A percentile compares a stretch with the other conserved stretches of the same genome.
phyloP scores from a whole-genome alignment of 2,329 filamentous ascomycete genomes.

The Diaporthe sp. region DNA sequence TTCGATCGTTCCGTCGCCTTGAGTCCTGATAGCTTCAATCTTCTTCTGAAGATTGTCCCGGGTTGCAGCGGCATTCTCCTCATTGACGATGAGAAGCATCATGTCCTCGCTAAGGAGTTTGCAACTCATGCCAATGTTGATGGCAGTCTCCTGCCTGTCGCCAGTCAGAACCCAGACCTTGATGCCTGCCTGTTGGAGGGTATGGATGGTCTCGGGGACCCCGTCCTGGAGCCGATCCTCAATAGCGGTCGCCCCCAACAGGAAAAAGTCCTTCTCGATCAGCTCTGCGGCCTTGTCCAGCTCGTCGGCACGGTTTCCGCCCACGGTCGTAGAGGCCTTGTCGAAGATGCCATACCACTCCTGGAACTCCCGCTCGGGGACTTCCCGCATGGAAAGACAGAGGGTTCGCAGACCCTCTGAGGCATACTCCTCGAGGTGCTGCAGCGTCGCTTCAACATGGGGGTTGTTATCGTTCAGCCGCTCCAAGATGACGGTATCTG shows the following conservation, averaged over 20 bases:
- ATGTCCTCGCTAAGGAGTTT: conserved; percentile 99
- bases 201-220: conserved; percentile 97
- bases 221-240: conserved; percentile 97
- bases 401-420: conserved; percentile 95
- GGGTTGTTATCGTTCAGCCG: conserved; percentile 85
- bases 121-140: conserved; percentile 99
- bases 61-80: conserved; percentile 82
- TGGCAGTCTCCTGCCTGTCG: conserved; percentile 97
- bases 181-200: conserved; percentile 94
- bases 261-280: conserved; percentile 90
- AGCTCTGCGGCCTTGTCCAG: conserved; percentile 97
- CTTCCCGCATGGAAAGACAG: conserved; percentile 92
- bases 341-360: conserved; percentile 91
- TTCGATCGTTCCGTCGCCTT: conserved; percentile 80
- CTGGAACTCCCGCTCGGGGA: conserved; percentile 88
- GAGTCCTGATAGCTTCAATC: conserved; percentile 86
- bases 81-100: conserved; percentile 96
- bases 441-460: conserved; percentile 87
- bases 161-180: conserved; percentile 99
- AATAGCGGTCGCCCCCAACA: conserved; percentile 95
- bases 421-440: conserved; percentile 98
- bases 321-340: conserved; percentile 87
- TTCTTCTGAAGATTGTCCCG: conserved; percentile 94
- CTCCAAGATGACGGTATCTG: conserved; percentile 97
- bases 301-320: conserved; percentile 92